Evolutionary conservation across 176 grass and related monocot genomes (phyloP).

Genomic region (Hordeum marinum): DNA sequence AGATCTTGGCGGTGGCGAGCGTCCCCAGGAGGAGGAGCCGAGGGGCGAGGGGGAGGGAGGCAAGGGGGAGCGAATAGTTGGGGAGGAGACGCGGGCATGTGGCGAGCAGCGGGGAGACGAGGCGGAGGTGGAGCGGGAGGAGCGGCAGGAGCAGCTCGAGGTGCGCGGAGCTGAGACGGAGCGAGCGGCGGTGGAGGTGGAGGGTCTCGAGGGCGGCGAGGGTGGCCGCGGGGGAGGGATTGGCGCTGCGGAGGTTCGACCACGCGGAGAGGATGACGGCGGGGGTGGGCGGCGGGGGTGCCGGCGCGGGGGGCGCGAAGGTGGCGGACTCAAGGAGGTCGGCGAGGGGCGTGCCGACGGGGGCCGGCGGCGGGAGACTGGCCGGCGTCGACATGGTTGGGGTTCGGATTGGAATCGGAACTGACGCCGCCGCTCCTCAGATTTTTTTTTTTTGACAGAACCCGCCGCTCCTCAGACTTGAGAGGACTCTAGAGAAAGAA

Average conservation of each 20-base stretch:
- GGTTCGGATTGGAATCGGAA: background rate
- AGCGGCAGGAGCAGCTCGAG: conserved; percentile 44
- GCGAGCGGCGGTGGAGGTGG: conserved; percentile 39
- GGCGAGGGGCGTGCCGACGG: background rate
- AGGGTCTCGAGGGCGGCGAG: conserved; percentile 48
- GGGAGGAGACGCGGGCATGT: conserved; percentile 30
- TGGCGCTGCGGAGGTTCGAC: conserved; percentile 25
- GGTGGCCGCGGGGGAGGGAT: conserved; percentile 19
- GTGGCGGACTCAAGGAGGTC: conserved; percentile 43
- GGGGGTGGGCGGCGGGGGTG: conserved; percentile 1
- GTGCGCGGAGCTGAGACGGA: conserved; percentile 45
- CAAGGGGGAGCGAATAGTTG: background rate
- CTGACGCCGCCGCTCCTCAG: background rate
- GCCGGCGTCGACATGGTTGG: conserved; percentile 29
- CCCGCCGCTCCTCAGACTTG: background rate
- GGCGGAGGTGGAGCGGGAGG: conserved; percentile 36
- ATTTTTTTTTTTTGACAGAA: too few relatives aligned
- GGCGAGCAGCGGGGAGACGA: conserved; percentile 49
- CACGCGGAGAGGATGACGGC: conserved; percentile 46
- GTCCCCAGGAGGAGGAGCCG: conserved; percentile 43
- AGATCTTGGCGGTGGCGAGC: conserved; percentile 21
- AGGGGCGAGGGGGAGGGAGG: conserved; percentile 17
- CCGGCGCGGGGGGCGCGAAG: conserved; percentile 26
- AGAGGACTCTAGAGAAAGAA: background rate
- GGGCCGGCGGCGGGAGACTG: background rate